phyloP scores from a whole-genome alignment of 2,329 filamentous ascomycete genomes.

The Fusarium temperatum region DNA sequence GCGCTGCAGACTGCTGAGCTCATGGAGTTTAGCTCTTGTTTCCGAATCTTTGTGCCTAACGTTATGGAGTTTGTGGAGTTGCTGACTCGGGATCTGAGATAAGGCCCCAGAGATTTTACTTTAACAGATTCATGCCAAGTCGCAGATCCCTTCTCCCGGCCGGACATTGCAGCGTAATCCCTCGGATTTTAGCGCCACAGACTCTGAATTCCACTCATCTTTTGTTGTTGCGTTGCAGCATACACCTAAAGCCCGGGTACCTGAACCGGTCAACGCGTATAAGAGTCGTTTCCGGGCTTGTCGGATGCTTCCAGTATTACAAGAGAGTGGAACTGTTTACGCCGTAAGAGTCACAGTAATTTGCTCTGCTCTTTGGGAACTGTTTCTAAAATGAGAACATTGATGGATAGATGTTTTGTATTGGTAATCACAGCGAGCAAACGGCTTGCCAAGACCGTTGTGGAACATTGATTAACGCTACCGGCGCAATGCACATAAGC shows the following conservation, averaged over 20 bases:
- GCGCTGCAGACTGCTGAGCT: conserved; percentile 11
- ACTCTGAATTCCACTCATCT: background rate
- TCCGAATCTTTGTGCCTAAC: conserved; percentile 22
- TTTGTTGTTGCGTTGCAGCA: background rate
- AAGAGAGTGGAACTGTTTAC: conserved; percentile 7
- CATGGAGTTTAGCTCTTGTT: conserved; percentile 34
- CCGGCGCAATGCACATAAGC: conserved; percentile 9
- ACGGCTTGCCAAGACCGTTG: background rate
- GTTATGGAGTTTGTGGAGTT: conserved; percentile 23
- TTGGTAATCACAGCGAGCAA: conserved; percentile 11
- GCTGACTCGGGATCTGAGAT: conserved; percentile 30
- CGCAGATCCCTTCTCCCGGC: conserved; percentile 2
- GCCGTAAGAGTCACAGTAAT: conserved; percentile 3
- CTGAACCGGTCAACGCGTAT: background rate
- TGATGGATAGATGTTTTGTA: background rate
- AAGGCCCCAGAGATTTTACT: conserved; percentile 15
- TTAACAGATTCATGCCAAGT: conserved; percentile 17
- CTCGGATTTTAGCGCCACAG: conserved; percentile 17
- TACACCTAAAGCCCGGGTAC: conserved; percentile 2
- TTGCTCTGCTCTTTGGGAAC: background rate
- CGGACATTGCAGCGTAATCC: conserved; percentile 21
- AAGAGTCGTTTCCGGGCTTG: background rate
- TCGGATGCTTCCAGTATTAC: background rate
- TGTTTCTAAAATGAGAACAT: conserved; percentile 1
- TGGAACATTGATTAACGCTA: background rate